Conservation (phyloP, 2,329 filamentous ascomycete species). For the Arthrocladium fulminans region DNA sequence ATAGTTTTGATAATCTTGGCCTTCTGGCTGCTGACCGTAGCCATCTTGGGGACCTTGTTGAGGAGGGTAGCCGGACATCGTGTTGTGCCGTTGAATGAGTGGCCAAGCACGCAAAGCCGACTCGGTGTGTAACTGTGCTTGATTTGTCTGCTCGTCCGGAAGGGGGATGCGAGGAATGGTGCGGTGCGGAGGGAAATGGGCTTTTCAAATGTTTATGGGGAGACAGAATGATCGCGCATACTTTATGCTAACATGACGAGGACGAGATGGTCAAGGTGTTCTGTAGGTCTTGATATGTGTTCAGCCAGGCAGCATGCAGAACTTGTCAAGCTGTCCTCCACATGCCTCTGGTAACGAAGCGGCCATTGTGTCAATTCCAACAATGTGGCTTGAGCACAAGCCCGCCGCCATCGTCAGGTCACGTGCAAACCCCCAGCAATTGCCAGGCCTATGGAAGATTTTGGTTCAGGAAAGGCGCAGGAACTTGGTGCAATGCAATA, state of each 20-base stretch:
- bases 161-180: not conserved
- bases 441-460: not conserved
- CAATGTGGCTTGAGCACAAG: conserved; percentile 3
- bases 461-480: no score
- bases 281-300: not conserved
- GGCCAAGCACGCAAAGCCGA: not conserved
- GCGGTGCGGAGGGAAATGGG: not conserved
- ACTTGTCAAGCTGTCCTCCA: conserved; percentile 5
- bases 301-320: not conserved
- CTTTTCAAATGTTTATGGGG: not conserved
- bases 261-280: not conserved
- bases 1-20: conserved; percentile 31
- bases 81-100: not conserved
- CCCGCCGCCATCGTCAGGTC: conserved; percentile 1
- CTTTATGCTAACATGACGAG: not conserved
- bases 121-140: not conserved
- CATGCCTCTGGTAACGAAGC: not conserved
- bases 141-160: not conserved
- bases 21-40: conserved; percentile 36
- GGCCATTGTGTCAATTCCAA: conserved; percentile 8
- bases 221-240: not conserved
- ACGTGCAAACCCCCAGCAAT: conserved; percentile 27
- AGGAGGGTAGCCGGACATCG: conserved; percentile 7
- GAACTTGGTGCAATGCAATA: no score
- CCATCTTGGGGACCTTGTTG: conserved; percentile 31